Base-by-base conservation (phyloP, 352 stramenopile genomes). In the Phytopythium vexans region DNA sequence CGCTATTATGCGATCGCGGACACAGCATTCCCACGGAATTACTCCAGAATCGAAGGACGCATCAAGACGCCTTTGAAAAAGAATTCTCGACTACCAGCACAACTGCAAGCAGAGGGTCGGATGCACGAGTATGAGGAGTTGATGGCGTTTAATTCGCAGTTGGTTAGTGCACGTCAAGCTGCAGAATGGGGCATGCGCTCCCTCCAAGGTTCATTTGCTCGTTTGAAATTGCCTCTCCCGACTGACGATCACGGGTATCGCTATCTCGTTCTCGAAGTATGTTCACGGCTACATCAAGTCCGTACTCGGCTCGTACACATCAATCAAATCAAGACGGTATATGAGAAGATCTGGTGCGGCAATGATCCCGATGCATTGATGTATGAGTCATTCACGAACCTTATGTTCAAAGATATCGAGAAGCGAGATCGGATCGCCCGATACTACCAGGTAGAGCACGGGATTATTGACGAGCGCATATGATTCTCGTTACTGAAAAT, bases 321-420 rank as follows among this genome's bases (percentile, higher is more conserved):
- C 16, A 67, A 67, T 34, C 60, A 67, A 41, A 63, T 63, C 27
- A 32, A 41, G 14, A 60, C 49, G 0, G 54, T 60, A 4, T 67
- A 67, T 41, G 60, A 60, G 39, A 51, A 48, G 2, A 57, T 67
- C 15, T 67, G 50, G 60, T 40, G 60, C 8, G 54, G n/a, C n/a
- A n/a, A n/a, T n/a, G n/a, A n/a, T n/a, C n/a, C n/a, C n/a, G n/a
- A n/a, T n/a, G n/a, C n/a, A n/a, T n/a, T n/a, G n/a, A n/a, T n/a
- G n/a, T n/a, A n/a, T n/a, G n/a, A n/a, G n/a, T n/a, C n/a, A n/a
- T n/a, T n/a, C n/a, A n/a, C n/a, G n/a, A n/a, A n/a, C n/a, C n/a
- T n/a, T n/a, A n/a, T n/a, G n/a, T n/a, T n/a, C n/a, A n/a, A n/a
- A n/a, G n/a, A n/a, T n/a, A n/a, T n/a, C n/a, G n/a, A n/a, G n/a